Base-by-base conservation (phyloP, 106 monocot species). In the Amphibolis antarctica region DNA sequence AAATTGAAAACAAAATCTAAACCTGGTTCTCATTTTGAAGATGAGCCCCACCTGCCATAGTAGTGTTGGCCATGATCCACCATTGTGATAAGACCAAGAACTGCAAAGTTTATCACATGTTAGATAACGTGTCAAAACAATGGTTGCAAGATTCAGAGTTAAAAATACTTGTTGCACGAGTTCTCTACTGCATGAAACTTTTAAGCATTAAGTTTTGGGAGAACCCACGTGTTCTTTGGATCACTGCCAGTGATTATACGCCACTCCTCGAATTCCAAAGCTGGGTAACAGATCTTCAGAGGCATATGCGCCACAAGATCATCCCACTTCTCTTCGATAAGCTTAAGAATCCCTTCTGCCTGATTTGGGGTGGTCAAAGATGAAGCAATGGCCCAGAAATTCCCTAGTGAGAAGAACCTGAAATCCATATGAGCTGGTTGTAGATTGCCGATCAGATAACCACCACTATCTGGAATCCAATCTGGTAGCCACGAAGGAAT, bases 401-500 rank as follows among this genome's bases (percentile, higher is more conserved):
- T 93, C 18, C 93, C 93, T 51, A 93, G 80, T 18, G 82, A 88
- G 67, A 93, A 85, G 80, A 93, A 93, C 66, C 93, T 80, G 65
- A 93, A 93, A 60, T 93, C 93, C 93, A 93, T 93, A 47, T 93
- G 93, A 57, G 93, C 85, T 10, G 93, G 88, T 67, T 88, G 93
- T 23, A 93, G 74, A 63, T 93, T 93, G 36, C 93, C 93, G 44
- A 93, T 88, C 24, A 93, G 71, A 45, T 93, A 93, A 0, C 93
- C 93, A 42, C 88, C 88, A 58, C 71, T 78, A 17, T 88, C 82
- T 50, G 92, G 87, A 50, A 92, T 82, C 92, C 92, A 92, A 55
- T 93, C 83, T 12, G 76, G 14, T 17, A 57, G 27, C 57, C 93
- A 93, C 0, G 76, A 65, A 57, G 93, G 81, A 27, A 93, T 88